Evolutionary conservation across 306 rosid genomes (phyloP).

Genomic region (Medicago truncatula): DNA sequence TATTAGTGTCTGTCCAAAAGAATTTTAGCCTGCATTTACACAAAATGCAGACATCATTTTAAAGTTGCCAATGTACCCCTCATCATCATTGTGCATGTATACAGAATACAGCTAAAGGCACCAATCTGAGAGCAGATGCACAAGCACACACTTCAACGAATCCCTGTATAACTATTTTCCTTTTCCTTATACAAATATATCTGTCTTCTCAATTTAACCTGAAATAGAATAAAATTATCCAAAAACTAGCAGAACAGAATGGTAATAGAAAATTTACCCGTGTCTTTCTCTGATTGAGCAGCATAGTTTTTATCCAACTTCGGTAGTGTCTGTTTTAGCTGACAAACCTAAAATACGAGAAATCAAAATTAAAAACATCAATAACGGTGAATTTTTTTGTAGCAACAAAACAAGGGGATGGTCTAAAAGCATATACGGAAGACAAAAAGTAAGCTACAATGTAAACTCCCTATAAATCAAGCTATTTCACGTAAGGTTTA

Average conservation of each 20-base stretch:
- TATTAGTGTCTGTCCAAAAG: constrained; percentile 2
- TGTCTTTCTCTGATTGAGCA: constrained; percentile 75
- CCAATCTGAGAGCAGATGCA: constrained; percentile 31
- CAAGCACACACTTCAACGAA: constrained; percentile 30
- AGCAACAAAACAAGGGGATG: constrained; percentile 29
- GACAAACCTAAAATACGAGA: constrained; percentile 64
- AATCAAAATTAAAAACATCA: constrained; percentile 31
- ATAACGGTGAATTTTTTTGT: constrained; percentile 6
- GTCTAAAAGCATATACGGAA: constrained; percentile 12
- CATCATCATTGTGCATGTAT: constrained; percentile 18
- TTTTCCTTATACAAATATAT: constrained; percentile 6
- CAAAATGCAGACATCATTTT: constrained; percentile 27
- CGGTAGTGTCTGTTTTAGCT: constrained; percentile 72
- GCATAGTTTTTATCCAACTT: constrained; percentile 88
- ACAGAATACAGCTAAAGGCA: constrained; percentile 30
- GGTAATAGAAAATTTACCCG: constrained; percentile 54
- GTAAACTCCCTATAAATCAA: constrained; percentile 29
- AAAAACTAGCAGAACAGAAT: constrained; percentile 33
- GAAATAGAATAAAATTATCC: constrained; percentile 24
- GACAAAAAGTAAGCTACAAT: constrained; percentile 27
- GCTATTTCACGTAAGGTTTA: background rate
- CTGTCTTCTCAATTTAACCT: constrained; percentile 26
- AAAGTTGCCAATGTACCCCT: constrained; percentile 32
- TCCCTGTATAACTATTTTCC: constrained; percentile 13
- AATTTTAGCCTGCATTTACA: constrained; percentile 29